Evolutionary conservation across 2,329 filamentous ascomycete genomes (phyloP), one percentile per base, ranked within the genome.

Genomic region (Grosmannia penicillata): DNA sequence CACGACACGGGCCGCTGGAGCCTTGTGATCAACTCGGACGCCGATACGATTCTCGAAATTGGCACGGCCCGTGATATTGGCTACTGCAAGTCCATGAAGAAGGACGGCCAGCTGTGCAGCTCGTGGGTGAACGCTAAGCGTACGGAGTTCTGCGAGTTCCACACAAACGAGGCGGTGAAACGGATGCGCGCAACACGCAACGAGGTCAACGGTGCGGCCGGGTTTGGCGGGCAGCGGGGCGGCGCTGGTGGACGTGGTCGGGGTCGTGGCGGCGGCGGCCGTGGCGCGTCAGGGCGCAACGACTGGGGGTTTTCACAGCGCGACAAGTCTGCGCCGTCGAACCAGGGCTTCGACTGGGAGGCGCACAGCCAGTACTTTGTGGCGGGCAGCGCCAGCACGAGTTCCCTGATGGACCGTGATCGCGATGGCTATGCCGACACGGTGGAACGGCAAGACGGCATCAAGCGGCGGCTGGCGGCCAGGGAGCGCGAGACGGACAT

Each of bases 61-160:
- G 91, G 93, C 28, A 73, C 68, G 18, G 75, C 87, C 10, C 71
- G 86, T 34, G 89, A 98, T 56, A 63, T 98, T 3, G 86, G 83
- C 1, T 93, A 81, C 54, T 98, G 91, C 60, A 85, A 87, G 53
- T 75, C 78, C 7, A 63, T 85, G 45, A 85, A 82, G 54, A 89
- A 82, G 51, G 85, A 95, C 53, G 89, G 91, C 28, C 71, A 82
- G 40, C 62, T 70, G 33, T 98, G 91, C 56, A 75, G 72, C 25
- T 63, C 72, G 22, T 98, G 91, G 91, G 69, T 98, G 43, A 89
- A 98, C 56, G 75, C 73, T 47, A 76, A 85, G 38, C 83, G 86
- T 50, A 94, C 87, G 0, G 78, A 93, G 49, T 84, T 82, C 54
- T 98, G 91, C 60, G 86, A 94, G 47, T 98, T 81, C 49, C 91